phyloP scores from a whole-genome alignment of 2,329 filamentous ascomycete genomes.

The Fusarium lyarnte region DNA sequence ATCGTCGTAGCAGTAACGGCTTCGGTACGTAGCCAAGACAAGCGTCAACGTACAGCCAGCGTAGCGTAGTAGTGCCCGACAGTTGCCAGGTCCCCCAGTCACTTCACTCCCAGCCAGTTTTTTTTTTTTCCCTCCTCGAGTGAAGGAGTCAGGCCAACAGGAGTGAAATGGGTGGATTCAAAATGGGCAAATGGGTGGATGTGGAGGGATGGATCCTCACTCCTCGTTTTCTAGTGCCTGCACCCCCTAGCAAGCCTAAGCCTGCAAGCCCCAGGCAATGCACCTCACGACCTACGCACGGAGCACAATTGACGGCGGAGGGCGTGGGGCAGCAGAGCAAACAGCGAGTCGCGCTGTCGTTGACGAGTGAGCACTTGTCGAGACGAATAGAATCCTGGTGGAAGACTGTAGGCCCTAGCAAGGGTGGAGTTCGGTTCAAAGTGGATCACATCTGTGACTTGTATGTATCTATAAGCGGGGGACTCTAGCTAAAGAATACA shows the following conservation, averaged over 20 bases:
- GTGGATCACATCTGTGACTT: neutral
- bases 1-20: conserved; percentile 25
- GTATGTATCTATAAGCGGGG: neutral
- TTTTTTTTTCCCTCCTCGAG: neutral
- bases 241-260: conserved; percentile 5
- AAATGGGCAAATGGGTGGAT: conserved; percentile 1
- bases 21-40: conserved; percentile 24
- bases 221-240: neutral
- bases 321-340: conserved; percentile 24
- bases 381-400: conserved; percentile 12
- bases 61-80: conserved; percentile 32
- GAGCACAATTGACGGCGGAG: conserved; percentile 37
- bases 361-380: conserved; percentile 16
- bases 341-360: conserved; percentile 15
- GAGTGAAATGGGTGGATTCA: conserved; percentile 11
- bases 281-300: conserved; percentile 31
- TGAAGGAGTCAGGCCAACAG: conserved; percentile 7
- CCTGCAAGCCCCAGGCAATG: conserved; percentile 24
- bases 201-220: conserved; percentile 13
- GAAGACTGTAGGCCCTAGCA: neutral
- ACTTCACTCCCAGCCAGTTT: conserved; percentile 13
- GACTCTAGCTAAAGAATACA: conserved; percentile 11
- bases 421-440: conserved; percentile 1
- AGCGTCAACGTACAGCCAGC: conserved; percentile 5
- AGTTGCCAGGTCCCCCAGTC: conserved; percentile 22